Conservation (phyloP, 2,329 filamentous ascomycete species). For the Aschersonia sp. region DNA sequence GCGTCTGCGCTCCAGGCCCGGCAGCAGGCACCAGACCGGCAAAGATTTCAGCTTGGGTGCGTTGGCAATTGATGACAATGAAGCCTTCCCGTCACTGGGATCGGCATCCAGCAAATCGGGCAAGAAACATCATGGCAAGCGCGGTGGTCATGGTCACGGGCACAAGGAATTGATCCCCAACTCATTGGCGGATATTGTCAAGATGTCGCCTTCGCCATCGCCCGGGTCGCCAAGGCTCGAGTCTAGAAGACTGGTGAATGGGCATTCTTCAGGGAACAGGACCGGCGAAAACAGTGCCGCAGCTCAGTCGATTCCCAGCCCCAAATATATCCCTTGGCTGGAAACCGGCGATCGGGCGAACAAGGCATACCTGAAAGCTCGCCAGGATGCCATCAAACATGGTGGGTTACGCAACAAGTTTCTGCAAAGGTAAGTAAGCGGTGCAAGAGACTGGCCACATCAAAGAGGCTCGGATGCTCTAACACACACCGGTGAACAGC, state of each 20-base stretch:
- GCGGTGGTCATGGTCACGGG: constrained; percentile 63
- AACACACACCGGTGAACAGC: constrained; percentile 26
- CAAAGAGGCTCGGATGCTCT: background rate
- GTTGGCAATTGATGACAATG: constrained; percentile 78
- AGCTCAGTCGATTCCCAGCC: constrained; percentile 70
- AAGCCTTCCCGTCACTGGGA: constrained; percentile 84
- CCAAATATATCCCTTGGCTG: constrained; percentile 90
- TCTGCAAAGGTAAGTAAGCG: constrained; percentile 58
- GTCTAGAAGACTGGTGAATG: constrained; percentile 22
- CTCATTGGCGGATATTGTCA: constrained; percentile 85
- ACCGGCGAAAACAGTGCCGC: constrained; percentile 67
- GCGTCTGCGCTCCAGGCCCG: constrained; percentile 66
- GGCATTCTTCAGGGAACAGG: constrained; percentile 1
- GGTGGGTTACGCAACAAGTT: constrained; percentile 95
- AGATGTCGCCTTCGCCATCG: constrained; percentile 80
- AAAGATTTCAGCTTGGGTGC: constrained; percentile 50
- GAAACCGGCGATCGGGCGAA: constrained; percentile 87
- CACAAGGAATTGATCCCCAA: constrained; percentile 58
- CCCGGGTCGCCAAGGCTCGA: constrained; percentile 46
- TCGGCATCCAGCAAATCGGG: constrained; percentile 59
- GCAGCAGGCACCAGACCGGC: constrained; percentile 53
- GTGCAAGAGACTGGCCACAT: background rate
- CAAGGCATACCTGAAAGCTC: constrained; percentile 86
- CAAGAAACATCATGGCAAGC: constrained; percentile 90
- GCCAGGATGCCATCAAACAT: constrained; percentile 93